Percentiles rank a stretch among this genome's conserved stretches.
Evolutionary conservation across 1,284 basidiomycete genomes (phyloP).

Genomic region (Bondarzewia mesenterica): DNA sequence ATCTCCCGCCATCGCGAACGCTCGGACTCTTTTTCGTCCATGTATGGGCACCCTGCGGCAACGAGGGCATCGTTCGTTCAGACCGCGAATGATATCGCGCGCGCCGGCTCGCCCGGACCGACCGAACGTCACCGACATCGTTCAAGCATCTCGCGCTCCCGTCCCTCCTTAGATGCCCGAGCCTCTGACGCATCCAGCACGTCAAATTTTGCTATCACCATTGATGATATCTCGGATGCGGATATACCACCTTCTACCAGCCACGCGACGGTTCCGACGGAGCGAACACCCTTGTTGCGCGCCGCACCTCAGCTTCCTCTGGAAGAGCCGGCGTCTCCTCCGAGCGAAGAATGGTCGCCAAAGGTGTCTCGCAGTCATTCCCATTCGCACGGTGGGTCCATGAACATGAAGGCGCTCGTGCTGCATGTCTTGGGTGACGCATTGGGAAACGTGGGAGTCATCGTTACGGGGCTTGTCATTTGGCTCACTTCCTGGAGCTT

Average conservation of each 20-base stretch:
- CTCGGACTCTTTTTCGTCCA: conserved; percentile 47
- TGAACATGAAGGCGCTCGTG: conserved; percentile 97
- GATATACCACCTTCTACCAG: neutral
- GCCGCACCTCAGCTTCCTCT: conserved; percentile 12
- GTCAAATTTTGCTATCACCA: too few relatives aligned
- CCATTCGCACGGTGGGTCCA: conserved; percentile 53
- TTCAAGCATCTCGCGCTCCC: conserved; percentile 21
- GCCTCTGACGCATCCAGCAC: neutral
- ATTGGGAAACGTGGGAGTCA: conserved; percentile 96
- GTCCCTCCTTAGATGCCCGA: conserved; percentile 15
- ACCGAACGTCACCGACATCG: conserved; percentile 22
- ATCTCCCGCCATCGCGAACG: conserved; percentile 24
- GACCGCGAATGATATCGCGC: conserved; percentile 77
- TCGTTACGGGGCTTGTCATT: conserved; percentile 88
- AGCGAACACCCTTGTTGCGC: conserved; percentile 33
- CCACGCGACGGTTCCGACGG: conserved; percentile 12
- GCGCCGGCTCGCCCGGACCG: conserved; percentile 43
- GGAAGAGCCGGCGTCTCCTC: conserved; percentile 1
- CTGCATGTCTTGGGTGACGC: conserved; percentile 97
- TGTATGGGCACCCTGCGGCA: conserved; percentile 80
- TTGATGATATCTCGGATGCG: neutral
- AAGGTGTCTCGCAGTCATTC: conserved; percentile 12
- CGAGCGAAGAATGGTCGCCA: conserved; percentile 5
- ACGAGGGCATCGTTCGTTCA: conserved; percentile 86
- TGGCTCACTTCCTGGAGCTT: conserved; percentile 75